A percentile compares a stretch with the other conserved stretches of the same genome.
These are phyloP conservation scores for Dactylis glomerata DNA, from an alignment of 176 grass and related monocot genomes.

Conservation along the genomic window DNA sequence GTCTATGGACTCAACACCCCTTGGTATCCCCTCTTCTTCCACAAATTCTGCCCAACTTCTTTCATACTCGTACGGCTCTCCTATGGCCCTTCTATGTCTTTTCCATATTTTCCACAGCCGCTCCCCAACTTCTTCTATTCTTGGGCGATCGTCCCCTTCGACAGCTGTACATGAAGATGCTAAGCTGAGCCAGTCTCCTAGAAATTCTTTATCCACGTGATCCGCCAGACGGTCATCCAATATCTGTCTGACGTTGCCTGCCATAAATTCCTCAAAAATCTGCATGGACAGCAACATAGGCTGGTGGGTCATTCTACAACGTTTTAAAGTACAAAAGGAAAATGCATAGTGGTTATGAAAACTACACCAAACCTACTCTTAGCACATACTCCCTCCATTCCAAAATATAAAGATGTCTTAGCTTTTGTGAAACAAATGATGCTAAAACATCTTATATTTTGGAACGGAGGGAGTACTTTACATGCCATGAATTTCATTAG, in stretches of 20 bases:
- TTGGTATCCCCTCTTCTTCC: background rate
- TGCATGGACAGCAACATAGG: background rate
- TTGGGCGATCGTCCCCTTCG: constrained; percentile 45
- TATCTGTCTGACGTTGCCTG: constrained; percentile 40
- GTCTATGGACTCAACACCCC: background rate
- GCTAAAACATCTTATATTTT: no score
- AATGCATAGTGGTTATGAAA: background rate
- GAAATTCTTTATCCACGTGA: constrained; percentile 41
- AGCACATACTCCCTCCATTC: no score
- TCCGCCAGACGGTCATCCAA: constrained; percentile 55
- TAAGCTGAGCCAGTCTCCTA: constrained; percentile 47
- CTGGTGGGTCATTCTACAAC: background rate
- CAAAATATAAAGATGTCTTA: no score
- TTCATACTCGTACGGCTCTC: constrained; percentile 24
- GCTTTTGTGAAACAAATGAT: no score
- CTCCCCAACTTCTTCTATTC: constrained; percentile 56
- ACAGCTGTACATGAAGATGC: constrained; percentile 53
- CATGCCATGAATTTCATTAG: background rate
- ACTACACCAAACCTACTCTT: background rate
- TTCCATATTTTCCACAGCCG: constrained; percentile 66
- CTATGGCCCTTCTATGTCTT: constrained; percentile 30
- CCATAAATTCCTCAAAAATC: constrained; percentile 25
- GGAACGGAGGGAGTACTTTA: background rate
- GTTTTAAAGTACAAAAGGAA: background rate
- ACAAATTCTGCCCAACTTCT: constrained; percentile 21